These are phyloP conservation scores for Diaporthe sp. DNA, from an alignment of 2,329 filamentous ascomycete genomes.

Conservation along the genomic window DNA sequence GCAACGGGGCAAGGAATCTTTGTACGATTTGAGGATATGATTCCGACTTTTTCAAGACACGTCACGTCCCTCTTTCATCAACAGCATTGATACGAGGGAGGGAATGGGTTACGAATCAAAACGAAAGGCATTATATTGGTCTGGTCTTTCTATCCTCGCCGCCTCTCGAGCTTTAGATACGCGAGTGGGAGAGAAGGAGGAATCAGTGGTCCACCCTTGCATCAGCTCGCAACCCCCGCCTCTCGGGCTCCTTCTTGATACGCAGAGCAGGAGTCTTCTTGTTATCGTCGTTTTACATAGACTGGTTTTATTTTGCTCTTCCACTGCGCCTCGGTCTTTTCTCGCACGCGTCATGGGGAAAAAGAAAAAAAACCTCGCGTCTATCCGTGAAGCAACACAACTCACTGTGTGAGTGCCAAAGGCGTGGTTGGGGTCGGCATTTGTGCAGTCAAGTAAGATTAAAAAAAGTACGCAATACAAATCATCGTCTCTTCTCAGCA, in stretches of 20 bases:
- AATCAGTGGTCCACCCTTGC: constrained; percentile 35
- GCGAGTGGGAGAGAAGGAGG: constrained; percentile 31
- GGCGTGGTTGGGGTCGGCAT: not conserved
- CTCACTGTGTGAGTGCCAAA: constrained; percentile 1
- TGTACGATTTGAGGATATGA: constrained; percentile 53
- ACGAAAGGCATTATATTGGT: constrained; percentile 32
- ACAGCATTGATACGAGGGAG: constrained; percentile 35
- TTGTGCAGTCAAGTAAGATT: not conserved
- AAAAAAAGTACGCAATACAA: constrained; percentile 15
- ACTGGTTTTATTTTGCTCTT: constrained; percentile 36
- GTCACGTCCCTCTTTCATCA: constrained; percentile 36
- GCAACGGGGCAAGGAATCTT: constrained; percentile 51
- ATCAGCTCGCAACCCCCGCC: constrained; percentile 35
- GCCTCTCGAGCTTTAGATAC: constrained; percentile 34
- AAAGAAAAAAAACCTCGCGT: not conserved
- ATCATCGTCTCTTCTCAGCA: not conserved
- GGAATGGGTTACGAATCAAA: constrained; percentile 30
- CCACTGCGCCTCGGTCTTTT: constrained; percentile 8
- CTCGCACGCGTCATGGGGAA: constrained; percentile 1
- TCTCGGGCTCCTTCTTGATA: constrained; percentile 22
- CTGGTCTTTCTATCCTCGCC: constrained; percentile 29
- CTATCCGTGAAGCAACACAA: not conserved
- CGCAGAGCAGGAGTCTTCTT: constrained; percentile 39
- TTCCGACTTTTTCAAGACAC: constrained; percentile 37
- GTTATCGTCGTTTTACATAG: constrained; percentile 39